Base-by-base conservation (phyloP, 2,329 filamentous ascomycete genomes). In the Epichloe coenophiala region DNA sequence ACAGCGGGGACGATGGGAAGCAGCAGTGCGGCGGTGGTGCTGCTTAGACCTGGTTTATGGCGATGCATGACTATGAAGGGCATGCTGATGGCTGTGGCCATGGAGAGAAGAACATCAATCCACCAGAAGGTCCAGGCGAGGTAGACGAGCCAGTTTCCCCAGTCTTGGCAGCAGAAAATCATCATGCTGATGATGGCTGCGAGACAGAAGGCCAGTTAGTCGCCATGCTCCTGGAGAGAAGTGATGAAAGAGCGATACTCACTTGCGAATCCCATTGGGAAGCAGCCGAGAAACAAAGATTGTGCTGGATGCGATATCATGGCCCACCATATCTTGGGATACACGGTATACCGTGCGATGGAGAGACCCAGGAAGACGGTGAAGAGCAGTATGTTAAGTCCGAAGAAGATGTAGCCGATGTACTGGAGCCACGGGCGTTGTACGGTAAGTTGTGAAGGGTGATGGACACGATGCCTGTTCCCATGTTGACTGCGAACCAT, bases 261-360 rank as follows among this genome's bases (percentile, higher is more conserved):
- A 69, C 67, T 86, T 0, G 80, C 77, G 52, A 86, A 74, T 0
- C 74, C 81, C 79, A 86, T 86, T 0, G 82, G 82, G 35, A 84
- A 74, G 0, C 80, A 83, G 0, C 78, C 83, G 3, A 88, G 65
- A 56, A 87, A 88, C 49, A 88, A 70, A 1, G 78, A 81, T 59
- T 88, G 80, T 1, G 74, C 75, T 0, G 80, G 81, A 60, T 88
- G 80, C 2, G 69, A 66, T 36, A 87, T 74, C 82, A 88, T 84
- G 15, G 75, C 77, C 0, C 52, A 59, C 75, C 81, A 87, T 33
- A 86, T 80, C 52, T 76, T 72, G 0, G 82, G 83, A 58, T 84
- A 87, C 1, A 86, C 58, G 0, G 68, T 67, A 57, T 87, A 88
- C 4, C 84, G 74, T 3, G 83, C 60, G 2, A 78, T 51, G 1